Evolutionary conservation across 148 eudicot genomes (phyloP), one percentile per base, ranked within the genome.

Genomic region (Chenopodium berlandieri): DNA sequence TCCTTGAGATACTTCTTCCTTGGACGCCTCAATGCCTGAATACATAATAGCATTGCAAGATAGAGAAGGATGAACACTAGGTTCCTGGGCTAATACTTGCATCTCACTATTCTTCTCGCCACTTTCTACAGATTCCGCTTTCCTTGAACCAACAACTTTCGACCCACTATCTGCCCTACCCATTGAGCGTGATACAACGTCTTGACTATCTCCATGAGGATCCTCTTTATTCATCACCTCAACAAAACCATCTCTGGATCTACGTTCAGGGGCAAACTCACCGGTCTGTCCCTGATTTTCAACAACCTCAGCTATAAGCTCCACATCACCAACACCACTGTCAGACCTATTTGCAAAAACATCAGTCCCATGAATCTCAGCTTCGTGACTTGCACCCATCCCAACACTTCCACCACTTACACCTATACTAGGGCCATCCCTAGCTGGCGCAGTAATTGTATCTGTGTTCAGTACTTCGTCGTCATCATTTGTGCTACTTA

Each of bases 341-440:
- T 92, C 95, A 73, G 95, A 85, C 86, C 98, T 90, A 60, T 97
- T 89, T 60, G 91, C 90, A 83, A 92, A 96, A 79, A 86, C 86
- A 81, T 94, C 94, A 83, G 85, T 85, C n/a, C 98, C 99, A 80
- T 97, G 99, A 67, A 97, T 91, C 86, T 97, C 98, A 85, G 99
- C 99, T 84, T 97, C 99, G 85, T 97, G 97, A 82, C 98, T 97
- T 83, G 98, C 97, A 76, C 95, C 99, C 99, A 94, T 97, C 74
- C 99, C 98, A 71, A 97, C 95, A 90, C 99, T 97, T 85, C 99
- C 98, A 79, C 97, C 98, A 82, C 99, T 97, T 47, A 94, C 85
- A 66, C 97, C 99, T 78, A 97, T 83, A 85, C 99, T 97, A 75
- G 90, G 92, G 14, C 90, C 95, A 83, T 94, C 97, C 82, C 91